Conservation (phyloP, 163 green algal species). For the Picocystis sp. region DNA sequence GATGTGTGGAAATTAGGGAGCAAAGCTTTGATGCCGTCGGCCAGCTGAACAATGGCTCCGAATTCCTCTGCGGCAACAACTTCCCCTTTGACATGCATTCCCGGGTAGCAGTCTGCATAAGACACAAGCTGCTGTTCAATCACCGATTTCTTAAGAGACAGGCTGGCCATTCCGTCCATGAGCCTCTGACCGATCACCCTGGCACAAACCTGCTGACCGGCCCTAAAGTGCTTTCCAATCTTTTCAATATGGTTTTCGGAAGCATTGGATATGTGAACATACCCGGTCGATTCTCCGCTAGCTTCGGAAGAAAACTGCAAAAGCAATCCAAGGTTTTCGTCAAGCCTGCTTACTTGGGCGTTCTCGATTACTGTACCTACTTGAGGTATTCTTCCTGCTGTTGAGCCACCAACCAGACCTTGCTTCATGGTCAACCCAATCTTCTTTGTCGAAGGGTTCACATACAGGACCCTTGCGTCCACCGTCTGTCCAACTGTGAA, state of each 20-base stretch:
- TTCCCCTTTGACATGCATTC: constrained; percentile 40
- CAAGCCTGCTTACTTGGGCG: constrained; percentile 46
- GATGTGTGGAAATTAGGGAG: constrained; percentile 34
- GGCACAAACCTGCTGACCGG: constrained; percentile 30
- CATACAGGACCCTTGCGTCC: constrained; percentile 60
- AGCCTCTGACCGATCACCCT: constrained; percentile 70
- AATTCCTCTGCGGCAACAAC: constrained; percentile 40
- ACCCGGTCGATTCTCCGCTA: constrained; percentile 19
- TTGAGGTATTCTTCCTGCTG: constrained; percentile 23
- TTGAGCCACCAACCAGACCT: constrained; percentile 36
- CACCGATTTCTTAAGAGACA: constrained; percentile 37
- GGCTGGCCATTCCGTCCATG: constrained; percentile 61
- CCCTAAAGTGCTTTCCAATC: constrained; percentile 40
- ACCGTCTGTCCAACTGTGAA: constrained; percentile 4
- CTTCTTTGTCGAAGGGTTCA: constrained; percentile 51
- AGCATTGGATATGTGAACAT: constrained; percentile 44
- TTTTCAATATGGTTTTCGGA: constrained; percentile 34
- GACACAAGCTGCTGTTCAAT: constrained; percentile 23
- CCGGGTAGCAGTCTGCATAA: constrained; percentile 38
- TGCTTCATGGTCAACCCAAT: constrained; percentile 52
- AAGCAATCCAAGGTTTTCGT: constrained; percentile 50
- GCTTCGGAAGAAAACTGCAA: constrained; percentile 18
- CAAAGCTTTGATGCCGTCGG: constrained; percentile 32
- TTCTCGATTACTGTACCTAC: constrained; percentile 36
- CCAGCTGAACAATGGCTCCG: constrained; percentile 35